Evolutionary conservation across 1,284 basidiomycete species (phyloP).

Genomic region (Cronartium quercuum): DNA sequence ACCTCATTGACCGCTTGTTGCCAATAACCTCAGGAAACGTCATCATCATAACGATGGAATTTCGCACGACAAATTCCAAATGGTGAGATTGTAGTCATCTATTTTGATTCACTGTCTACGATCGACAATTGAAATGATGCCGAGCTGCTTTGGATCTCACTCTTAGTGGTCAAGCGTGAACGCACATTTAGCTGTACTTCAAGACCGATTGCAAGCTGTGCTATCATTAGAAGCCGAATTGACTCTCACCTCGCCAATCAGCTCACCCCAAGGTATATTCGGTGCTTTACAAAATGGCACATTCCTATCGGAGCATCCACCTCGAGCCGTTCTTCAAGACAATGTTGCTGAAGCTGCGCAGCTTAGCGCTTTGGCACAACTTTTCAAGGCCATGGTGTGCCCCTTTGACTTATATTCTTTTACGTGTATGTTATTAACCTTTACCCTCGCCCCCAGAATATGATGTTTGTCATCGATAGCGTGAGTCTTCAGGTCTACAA

Average conservation of each 20-base stretch:
- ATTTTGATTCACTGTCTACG: too few relatives aligned
- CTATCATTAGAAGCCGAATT: constrained; percentile 7
- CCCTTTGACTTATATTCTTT: not conserved
- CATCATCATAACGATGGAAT: not conserved
- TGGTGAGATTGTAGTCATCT: too few relatives aligned
- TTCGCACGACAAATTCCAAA: constrained; percentile 9
- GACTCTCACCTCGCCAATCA: constrained; percentile 25
- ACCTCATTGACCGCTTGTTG: too few relatives aligned
- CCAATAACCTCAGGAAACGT: not conserved
- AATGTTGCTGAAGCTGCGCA: constrained; percentile 15
- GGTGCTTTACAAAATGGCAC: constrained; percentile 29
- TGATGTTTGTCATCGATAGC: constrained; percentile 30
- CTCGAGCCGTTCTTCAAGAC: constrained; percentile 10
- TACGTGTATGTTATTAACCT: not conserved
- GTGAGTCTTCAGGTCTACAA: constrained; percentile 3
- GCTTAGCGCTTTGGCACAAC: constrained; percentile 16
- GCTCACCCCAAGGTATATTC: constrained; percentile 13
- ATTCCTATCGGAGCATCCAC: constrained; percentile 25
- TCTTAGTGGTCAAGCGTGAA: constrained; percentile 29
- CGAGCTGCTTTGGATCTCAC: too few relatives aligned
- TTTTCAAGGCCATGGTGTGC: constrained; percentile 15
- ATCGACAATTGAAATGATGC: not conserved
- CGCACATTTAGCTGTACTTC: constrained; percentile 1
- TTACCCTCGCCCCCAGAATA: constrained; percentile 2
- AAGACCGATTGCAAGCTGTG: constrained; percentile 12